A percentile compares a stretch with the other conserved stretches of the same genome.
Evolutionary conservation across 1,284 basidiomycete species (phyloP).

Genomic region (Meira miltonrushii): DNA sequence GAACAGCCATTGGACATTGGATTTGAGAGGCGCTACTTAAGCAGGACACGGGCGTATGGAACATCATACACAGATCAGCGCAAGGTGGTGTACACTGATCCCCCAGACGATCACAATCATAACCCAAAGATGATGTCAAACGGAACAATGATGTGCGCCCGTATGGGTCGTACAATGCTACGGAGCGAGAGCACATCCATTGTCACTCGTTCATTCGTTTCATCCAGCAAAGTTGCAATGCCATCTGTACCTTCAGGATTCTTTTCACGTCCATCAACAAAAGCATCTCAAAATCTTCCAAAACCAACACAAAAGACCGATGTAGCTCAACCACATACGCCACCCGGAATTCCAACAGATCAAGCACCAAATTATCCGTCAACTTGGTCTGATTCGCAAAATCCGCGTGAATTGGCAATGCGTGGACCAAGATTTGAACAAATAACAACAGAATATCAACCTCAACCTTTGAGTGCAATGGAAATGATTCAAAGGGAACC

Average conservation of each 20-base stretch:
- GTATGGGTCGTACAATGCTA: no score
- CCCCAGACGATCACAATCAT: no score
- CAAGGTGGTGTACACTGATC: no score
- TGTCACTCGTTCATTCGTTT: no score
- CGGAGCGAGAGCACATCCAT: no score
- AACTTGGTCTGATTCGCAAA: conserved; percentile 41
- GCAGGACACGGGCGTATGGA: no score
- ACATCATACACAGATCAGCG: no score
- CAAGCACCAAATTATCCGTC: conserved; percentile 41
- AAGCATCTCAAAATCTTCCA: not conserved
- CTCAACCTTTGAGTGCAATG: conserved; percentile 84
- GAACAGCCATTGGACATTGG: no score
- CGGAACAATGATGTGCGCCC: no score
- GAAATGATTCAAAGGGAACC: conserved; percentile 80
- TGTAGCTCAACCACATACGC: conserved; percentile 41
- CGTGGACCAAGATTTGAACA: conserved; percentile 82
- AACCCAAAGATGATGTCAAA: no score
- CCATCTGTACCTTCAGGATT: conserved; percentile 12
- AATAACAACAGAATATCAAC: conserved; percentile 76
- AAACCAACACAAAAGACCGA: conserved; percentile 1
- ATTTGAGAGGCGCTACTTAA: no score
- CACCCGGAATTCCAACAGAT: conserved; percentile 25
- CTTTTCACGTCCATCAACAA: conserved; percentile 12
- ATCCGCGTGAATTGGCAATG: conserved; percentile 60
- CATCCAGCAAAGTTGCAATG: not conserved